Base-by-base conservation (phyloP, 495 filamentous ascomycete genomes). In the Neurospora sp. region DNA sequence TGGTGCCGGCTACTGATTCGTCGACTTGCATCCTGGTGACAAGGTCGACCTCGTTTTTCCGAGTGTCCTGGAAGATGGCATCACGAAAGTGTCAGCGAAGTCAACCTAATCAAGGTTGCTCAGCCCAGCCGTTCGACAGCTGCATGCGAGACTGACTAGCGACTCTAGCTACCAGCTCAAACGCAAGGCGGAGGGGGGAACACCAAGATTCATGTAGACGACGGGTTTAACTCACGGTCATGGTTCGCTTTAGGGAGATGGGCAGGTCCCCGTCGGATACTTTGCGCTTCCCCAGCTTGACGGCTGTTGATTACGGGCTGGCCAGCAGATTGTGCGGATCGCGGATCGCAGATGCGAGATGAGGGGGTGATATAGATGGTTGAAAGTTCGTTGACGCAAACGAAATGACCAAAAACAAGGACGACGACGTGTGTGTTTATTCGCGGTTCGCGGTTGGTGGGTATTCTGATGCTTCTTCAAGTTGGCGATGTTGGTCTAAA, bases 11-110 rank as follows among this genome's bases (percentile, higher is more conserved):
- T 27, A 83, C 79, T 71, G 87, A 86, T 75, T 86, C 88, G 82
- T 97, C 93, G 74, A 96, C 87, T 84, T 97, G 89, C 92, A 97
- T 94, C 73, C 89, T 89, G 83, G 86, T 87, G 80, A 93, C 91
- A 86, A 87, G 86, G 74, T 87, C 86, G 80, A 87, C 83, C 76
- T 86, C 85, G 77, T 83, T 81, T 76, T 83, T 81, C 74, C 79
- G 83, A 70, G 77, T 75, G 72, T 83, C 83, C 84, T 84, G 68
- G 8, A 20, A 48, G 69, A 27, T 39, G 45, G 68, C 37, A 42
- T 40, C 38, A 20, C 59, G 22, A 31, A 31, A 31, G 53, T 61
- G 53, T 61, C 53, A 61, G 45, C 20, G 45, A 53, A 1, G 45
- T 31, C 27, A 31, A 31, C 27, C 27, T 31, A 31, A 45, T 45